Evolutionary conservation across 1,284 basidiomycete genomes (phyloP).

Genomic region (Rhodotorula sp.): DNA sequence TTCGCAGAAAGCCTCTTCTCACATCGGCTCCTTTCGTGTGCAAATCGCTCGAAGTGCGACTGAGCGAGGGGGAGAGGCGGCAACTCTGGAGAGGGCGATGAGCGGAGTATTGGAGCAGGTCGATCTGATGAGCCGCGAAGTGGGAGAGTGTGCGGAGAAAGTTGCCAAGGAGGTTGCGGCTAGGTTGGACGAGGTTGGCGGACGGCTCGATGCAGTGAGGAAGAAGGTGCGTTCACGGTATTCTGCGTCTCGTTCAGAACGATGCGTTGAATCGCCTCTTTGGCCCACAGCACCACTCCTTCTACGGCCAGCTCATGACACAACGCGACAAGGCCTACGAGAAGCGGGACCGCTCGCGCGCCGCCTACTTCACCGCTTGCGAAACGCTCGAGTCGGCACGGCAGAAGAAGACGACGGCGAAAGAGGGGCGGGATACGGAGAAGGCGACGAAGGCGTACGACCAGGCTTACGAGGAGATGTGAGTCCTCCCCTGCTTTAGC

Average conservation of each 20-base stretch:
- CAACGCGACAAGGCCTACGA: conserved; percentile 29
- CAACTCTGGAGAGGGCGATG: conserved; percentile 20
- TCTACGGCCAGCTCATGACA: conserved; percentile 23
- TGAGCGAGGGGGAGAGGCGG: conserved; percentile 4
- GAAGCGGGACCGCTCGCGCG: conserved; percentile 27
- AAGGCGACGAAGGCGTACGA: conserved; percentile 30
- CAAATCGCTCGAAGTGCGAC: conserved; percentile 1
- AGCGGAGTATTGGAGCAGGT: conserved; percentile 20
- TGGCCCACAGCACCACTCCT: conserved; percentile 27
- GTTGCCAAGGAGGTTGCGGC: conserved; percentile 8
- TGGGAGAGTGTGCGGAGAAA: conserved; percentile 2
- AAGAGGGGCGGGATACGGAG: conserved; percentile 21
- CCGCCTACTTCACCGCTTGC: conserved; percentile 33
- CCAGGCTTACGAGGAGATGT: conserved; percentile 27
- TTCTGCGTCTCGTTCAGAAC: too few relatives aligned
- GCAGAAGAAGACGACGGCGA: conserved; percentile 22
- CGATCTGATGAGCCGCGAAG: conserved; percentile 25
- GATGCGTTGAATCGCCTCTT: not conserved
- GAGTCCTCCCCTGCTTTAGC: too few relatives aligned
- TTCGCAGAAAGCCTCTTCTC: conserved; percentile 11
- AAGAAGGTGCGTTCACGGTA: conserved; percentile 24
- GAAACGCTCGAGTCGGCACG: conserved; percentile 33
- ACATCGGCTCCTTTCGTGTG: conserved; percentile 19
- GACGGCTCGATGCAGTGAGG: conserved; percentile 19
- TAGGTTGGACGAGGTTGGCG: conserved; percentile 7